Evolutionary conservation across 352 stramenopile species (phyloP).

Genomic region (Globisporangium heterothallicum): DNA sequence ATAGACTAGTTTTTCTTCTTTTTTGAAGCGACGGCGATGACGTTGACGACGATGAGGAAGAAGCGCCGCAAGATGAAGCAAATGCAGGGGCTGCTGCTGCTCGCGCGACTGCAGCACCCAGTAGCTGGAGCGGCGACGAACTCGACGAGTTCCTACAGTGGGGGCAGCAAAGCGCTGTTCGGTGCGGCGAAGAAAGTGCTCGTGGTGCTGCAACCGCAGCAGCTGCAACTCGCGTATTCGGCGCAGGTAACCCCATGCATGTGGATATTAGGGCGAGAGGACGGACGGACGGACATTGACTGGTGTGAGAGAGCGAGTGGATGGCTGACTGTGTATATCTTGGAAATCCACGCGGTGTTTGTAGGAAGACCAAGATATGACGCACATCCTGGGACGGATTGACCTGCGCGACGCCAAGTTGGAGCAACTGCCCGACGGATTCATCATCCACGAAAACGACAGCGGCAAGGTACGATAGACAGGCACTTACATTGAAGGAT

Average conservation of each 20-base stretch:
- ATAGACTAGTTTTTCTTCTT: too few relatives aligned
- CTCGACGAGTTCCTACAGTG: neutral
- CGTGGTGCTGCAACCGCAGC: constrained; percentile 63
- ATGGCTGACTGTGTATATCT: neutral
- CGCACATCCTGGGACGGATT: constrained; percentile 49
- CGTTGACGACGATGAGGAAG: constrained; percentile 26
- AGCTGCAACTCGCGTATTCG: constrained; percentile 62
- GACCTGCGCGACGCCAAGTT: constrained; percentile 56
- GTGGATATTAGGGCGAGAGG: too few relatives aligned
- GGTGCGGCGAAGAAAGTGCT: constrained; percentile 32
- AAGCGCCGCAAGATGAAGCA: constrained; percentile 71
- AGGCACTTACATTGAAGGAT: neutral
- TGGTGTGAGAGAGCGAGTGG: neutral
- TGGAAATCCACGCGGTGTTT: too few relatives aligned
- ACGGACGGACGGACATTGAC: too few relatives aligned
- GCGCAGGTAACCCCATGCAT: constrained; percentile 24
- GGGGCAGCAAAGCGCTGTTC: constrained; percentile 8
- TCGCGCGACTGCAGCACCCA: constrained; percentile 32
- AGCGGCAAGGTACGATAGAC: constrained; percentile 32
- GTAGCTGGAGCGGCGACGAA: neutral
- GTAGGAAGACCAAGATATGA: constrained; percentile 70
- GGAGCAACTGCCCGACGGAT: constrained; percentile 66
- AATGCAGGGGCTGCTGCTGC: constrained; percentile 69
- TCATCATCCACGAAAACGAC: constrained; percentile 60
- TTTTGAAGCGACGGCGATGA: constrained; percentile 38